Percentiles rank a stretch among this genome's conserved stretches.
These are phyloP conservation scores for Gastrolobium villosum DNA, from an alignment of 306 rosid species.

Conservation along the genomic window DNA sequence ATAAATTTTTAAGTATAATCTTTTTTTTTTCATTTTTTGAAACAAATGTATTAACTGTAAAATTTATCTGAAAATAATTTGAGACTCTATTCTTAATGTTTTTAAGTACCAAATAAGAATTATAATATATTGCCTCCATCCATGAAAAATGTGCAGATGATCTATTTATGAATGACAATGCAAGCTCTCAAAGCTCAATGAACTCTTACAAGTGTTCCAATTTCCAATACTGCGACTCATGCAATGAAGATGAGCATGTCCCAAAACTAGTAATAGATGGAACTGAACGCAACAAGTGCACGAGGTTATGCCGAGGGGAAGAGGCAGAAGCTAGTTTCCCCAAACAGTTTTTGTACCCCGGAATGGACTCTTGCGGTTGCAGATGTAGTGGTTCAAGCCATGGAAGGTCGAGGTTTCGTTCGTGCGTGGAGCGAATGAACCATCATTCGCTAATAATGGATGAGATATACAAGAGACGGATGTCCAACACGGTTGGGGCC, in stretches of 20 bases:
- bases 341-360: conserved; percentile 18
- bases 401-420: conserved; percentile 36
- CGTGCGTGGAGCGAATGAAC: conserved; percentile 64
- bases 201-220: conserved; percentile 68
- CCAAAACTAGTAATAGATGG: conserved; percentile 35
- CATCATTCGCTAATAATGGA: conserved; percentile 60
- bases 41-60: too few relatives aligned
- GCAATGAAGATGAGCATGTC: conserved; percentile 58
- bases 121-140: too few relatives aligned
- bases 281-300: conserved; percentile 42
- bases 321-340: conserved; percentile 23
- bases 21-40: too few relatives aligned
- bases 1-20: too few relatives aligned
- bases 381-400: conserved; percentile 27
- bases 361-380: conserved; percentile 28
- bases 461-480: conserved; percentile 67
- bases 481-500: conserved; percentile 71
- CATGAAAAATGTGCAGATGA: conserved; percentile 53
- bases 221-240: conserved; percentile 53
- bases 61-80: too few relatives aligned
- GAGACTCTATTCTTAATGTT: not conserved
- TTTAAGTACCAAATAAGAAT: not conserved
- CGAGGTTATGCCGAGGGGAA: conserved; percentile 55
- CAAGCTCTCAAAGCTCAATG: conserved; percentile 66
- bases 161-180: conserved; percentile 58